phyloP scores from a whole-genome alignment of 2,329 filamentous ascomycete species.

The Fusarium sp. region DNA sequence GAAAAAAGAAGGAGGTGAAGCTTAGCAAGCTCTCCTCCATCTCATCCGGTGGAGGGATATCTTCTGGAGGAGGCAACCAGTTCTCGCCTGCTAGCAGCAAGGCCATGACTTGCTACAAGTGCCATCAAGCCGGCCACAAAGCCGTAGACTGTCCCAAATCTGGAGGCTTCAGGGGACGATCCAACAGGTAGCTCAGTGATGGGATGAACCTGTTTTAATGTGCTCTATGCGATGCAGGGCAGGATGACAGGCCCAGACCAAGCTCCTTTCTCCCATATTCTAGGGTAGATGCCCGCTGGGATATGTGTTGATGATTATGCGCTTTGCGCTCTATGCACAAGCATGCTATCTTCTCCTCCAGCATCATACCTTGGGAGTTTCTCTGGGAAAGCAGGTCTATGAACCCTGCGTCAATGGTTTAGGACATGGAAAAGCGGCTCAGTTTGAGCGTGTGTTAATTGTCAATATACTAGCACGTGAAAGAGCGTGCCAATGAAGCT shows the following conservation, averaged over 20 bases:
- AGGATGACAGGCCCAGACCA: not conserved
- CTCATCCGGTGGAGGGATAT: constrained; percentile 61
- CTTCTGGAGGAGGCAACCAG: constrained; percentile 49
- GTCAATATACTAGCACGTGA: not conserved
- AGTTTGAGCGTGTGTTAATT: not conserved
- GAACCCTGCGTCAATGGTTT: not conserved
- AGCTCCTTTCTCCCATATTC: not conserved
- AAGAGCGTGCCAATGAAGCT: not conserved
- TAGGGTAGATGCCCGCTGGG: not conserved
- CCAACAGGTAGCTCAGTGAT: constrained; percentile 17
- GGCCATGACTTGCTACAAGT: constrained; percentile 65
- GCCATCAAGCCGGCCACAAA: constrained; percentile 71
- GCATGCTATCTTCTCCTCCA: not conserved
- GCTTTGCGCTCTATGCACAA: not conserved
- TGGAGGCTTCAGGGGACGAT: constrained; percentile 21
- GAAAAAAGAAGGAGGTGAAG: constrained; percentile 74
- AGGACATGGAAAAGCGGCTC: not conserved
- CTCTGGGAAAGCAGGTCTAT: not conserved
- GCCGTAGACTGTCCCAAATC: constrained; percentile 63
- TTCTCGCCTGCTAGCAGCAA: constrained; percentile 37
- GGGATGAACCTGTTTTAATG: not conserved
- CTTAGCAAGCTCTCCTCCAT: constrained; percentile 72
- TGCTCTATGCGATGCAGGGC: not conserved
- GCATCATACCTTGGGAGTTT: not conserved
- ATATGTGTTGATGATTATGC: not conserved